Percentiles rank a stretch among this genome's conserved stretches.
Conservation (phyloP, 1,139 yeast species). For the Candida sp. region DNA sequence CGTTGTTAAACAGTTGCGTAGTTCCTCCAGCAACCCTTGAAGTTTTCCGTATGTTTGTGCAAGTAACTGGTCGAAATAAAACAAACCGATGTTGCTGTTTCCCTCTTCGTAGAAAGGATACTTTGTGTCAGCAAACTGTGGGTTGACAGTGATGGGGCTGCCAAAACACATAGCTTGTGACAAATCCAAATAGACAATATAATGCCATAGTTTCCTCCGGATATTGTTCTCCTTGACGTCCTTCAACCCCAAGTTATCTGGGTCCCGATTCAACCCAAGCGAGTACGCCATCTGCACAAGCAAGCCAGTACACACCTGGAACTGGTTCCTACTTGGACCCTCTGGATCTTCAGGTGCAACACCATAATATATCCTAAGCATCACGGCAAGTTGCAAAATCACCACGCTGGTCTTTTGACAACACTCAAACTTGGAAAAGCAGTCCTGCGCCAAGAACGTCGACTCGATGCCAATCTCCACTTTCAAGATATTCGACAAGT, state of each 20-base stretch:
- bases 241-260: constrained; percentile 23
- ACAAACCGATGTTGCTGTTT: constrained; percentile 26
- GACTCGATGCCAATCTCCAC: constrained; percentile 48
- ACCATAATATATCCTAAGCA: constrained; percentile 46
- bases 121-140: constrained; percentile 25
- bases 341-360: constrained; percentile 56
- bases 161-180: constrained; percentile 30
- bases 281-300: constrained; percentile 44
- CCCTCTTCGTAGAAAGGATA: constrained; percentile 25
- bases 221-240: constrained; percentile 27
- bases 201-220: constrained; percentile 28
- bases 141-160: constrained; percentile 22
- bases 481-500: constrained; percentile 41
- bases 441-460: constrained; percentile 33
- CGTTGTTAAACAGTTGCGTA: constrained; percentile 16
- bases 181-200: constrained; percentile 31
- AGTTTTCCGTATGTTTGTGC: constrained; percentile 2
- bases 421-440: constrained; percentile 31
- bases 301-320: constrained; percentile 38
- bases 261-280: constrained; percentile 50
- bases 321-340: constrained; percentile 51
- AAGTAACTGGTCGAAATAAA: constrained; percentile 22
- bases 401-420: constrained; percentile 23
- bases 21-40: not conserved
- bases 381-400: constrained; percentile 46